These are phyloP conservation scores for Brassica carinata DNA, from an alignment of 345 rosid species.

Conservation along the genomic window DNA sequence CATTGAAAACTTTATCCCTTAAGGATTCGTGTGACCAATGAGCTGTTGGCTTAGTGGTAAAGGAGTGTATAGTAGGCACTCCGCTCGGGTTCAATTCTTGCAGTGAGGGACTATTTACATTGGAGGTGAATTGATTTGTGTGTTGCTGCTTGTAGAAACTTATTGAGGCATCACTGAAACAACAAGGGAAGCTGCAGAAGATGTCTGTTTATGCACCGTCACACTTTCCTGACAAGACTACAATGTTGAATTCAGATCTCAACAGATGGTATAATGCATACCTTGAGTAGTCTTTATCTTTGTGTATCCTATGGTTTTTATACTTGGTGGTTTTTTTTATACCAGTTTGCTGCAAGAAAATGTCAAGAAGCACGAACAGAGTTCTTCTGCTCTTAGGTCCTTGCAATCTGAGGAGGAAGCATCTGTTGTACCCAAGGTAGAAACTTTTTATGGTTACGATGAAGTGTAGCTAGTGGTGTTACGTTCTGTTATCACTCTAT, in stretches of 20 bases:
- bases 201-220: conserved; percentile 60
- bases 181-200: conserved; percentile 73
- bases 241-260: conserved; percentile 48
- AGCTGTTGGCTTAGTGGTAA: too few relatives aligned
- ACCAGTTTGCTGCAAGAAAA: conserved; percentile 54
- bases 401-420: conserved; percentile 54
- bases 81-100: too few relatives aligned
- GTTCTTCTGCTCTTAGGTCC: conserved; percentile 28
- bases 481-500: too few relatives aligned
- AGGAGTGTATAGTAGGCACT: too few relatives aligned
- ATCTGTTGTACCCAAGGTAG: conserved; percentile 64
- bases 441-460: too few relatives aligned
- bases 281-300: too few relatives aligned
- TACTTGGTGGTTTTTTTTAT: conserved; percentile 17
- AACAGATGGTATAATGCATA: conserved; percentile 62
- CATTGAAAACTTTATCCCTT: too few relatives aligned
- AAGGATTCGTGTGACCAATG: too few relatives aligned
- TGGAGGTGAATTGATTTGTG: too few relatives aligned
- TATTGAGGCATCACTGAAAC: conserved; percentile 65
- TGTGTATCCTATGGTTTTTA: too few relatives aligned
- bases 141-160: conserved; percentile 49
- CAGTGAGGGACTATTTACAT: too few relatives aligned
- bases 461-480: too few relatives aligned
- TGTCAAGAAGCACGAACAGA: conserved; percentile 41
- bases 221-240: conserved; percentile 48